These are phyloP conservation scores for Trichosporon coremiiforme DNA, from an alignment of 1,284 basidiomycete genomes.

Conservation along the genomic window DNA sequence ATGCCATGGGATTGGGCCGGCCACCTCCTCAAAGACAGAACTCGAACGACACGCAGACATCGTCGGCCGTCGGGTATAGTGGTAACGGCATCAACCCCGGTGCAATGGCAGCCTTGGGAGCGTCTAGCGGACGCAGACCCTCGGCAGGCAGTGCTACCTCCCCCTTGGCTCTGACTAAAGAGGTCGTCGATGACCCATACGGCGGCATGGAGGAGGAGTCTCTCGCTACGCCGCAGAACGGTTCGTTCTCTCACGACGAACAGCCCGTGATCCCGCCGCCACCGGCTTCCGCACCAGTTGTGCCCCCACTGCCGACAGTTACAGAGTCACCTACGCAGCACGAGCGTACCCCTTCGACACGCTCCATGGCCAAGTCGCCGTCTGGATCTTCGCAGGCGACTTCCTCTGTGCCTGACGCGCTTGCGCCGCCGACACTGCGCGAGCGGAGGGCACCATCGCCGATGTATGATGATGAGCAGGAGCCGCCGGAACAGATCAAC, in stretches of 20 bases:
- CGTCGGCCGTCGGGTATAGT: not conserved
- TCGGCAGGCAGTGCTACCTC: constrained; percentile 14
- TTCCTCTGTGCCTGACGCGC: not conserved
- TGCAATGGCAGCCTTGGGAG: not conserved
- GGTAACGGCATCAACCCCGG: not conserved
- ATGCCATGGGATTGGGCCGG: not conserved
- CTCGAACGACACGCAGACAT: not conserved
- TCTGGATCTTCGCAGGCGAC: constrained; percentile 8
- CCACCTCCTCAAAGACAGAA: not conserved
- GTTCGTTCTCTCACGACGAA: not conserved
- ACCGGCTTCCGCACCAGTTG: not conserved
- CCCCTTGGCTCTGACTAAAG: constrained; percentile 16
- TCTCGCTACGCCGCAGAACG: constrained; percentile 7
- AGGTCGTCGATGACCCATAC: constrained; percentile 18
- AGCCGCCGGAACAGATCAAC: constrained; percentile 20
- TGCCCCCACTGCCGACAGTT: constrained; percentile 12
- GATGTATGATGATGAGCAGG: constrained; percentile 15
- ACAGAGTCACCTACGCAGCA: constrained; percentile 19
- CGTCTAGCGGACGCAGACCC: constrained; percentile 15
- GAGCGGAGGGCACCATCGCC: not conserved
- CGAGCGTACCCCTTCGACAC: not conserved
- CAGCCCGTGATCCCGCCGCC: constrained; percentile 16
- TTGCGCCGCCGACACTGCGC: not conserved
- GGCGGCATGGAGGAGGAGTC: constrained; percentile 26
- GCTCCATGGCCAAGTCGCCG: not conserved